These are phyloP conservation scores for Graphium sp. DNA, from an alignment of 2,329 filamentous ascomycete species.

Conservation along the genomic window DNA sequence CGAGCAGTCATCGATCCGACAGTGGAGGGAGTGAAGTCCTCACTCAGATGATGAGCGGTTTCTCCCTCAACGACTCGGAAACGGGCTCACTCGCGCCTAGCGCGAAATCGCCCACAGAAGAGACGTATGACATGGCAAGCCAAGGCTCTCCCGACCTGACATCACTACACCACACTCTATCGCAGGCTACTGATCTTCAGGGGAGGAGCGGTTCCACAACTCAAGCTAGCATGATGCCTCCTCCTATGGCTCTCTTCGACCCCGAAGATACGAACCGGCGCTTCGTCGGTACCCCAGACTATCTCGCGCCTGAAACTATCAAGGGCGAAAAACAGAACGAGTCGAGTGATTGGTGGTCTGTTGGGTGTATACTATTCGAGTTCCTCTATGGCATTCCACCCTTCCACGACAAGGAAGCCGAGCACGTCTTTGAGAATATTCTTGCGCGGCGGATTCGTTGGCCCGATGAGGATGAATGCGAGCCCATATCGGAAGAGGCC, in stretches of 20 bases:
- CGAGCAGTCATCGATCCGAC: conserved; percentile 72
- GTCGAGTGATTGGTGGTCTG: conserved; percentile 98
- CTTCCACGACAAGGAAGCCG: conserved; percentile 79
- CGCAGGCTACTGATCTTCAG: conserved; percentile 25
- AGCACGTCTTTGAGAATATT: conserved; percentile 95
- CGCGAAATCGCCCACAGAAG: conserved; percentile 49
- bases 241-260: conserved; percentile 88
- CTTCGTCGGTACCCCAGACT: conserved; percentile 94
- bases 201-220: conserved; percentile 22
- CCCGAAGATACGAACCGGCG: conserved; percentile 83
- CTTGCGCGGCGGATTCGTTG: conserved; percentile 78
- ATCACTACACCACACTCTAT: conserved; percentile 35
- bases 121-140: conserved; percentile 54
- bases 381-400: conserved; percentile 87
- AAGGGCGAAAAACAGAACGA: conserved; percentile 91
- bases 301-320: conserved; percentile 92
- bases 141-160: conserved; percentile 65
- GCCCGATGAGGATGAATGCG: conserved; percentile 68
- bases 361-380: conserved; percentile 97
- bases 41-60: conserved; percentile 63
- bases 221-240: conserved; percentile 60
- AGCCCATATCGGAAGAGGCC: conserved; percentile 63
- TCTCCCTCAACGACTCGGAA: conserved; percentile 52
- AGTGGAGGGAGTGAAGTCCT: conserved; percentile 81
- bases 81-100: conserved; percentile 23